These are phyloP conservation scores for Fusarium oxysporum DNA, from an alignment of 2,329 filamentous ascomycete genomes.

Conservation along the genomic window DNA sequence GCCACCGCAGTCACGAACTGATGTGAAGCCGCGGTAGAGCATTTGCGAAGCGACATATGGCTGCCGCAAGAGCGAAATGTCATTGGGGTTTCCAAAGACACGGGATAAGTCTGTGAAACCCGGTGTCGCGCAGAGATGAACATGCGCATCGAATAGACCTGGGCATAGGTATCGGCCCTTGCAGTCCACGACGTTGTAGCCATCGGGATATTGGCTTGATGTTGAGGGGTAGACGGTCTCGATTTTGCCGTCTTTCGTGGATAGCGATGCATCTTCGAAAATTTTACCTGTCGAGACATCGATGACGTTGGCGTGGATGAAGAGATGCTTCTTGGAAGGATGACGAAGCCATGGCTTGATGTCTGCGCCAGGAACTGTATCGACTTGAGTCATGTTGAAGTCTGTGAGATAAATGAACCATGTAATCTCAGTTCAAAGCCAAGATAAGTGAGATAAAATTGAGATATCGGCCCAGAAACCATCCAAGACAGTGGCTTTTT, in stretches of 20 bases:
- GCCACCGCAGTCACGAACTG: background rate
- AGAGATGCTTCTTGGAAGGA: background rate
- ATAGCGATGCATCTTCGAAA: background rate
- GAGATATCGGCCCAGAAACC: background rate
- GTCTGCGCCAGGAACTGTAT: background rate
- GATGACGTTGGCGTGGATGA: background rate
- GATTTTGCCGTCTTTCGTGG: background rate
- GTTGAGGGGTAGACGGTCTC: background rate
- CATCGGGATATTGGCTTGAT: background rate
- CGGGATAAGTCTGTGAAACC: constrained; percentile 44
- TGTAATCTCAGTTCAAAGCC: fast-evolving
- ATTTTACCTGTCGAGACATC: background rate
- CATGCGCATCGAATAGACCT: constrained; percentile 49
- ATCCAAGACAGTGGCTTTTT: constrained; percentile 4
- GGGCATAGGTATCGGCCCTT: constrained; percentile 42
- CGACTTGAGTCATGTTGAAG: background rate
- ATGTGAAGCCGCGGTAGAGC: background rate
- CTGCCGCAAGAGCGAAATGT: constrained; percentile 57
- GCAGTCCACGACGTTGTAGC: background rate
- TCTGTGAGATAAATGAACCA: background rate
- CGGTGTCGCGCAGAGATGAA: constrained; percentile 48
- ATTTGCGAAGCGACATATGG: constrained; percentile 41
- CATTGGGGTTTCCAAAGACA: constrained; percentile 47
- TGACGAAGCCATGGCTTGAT: constrained; percentile 7
- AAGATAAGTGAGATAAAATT: background rate